Base-by-base conservation (phyloP, 2,329 filamentous ascomycete species). In the Fusarium heterosporum region DNA sequence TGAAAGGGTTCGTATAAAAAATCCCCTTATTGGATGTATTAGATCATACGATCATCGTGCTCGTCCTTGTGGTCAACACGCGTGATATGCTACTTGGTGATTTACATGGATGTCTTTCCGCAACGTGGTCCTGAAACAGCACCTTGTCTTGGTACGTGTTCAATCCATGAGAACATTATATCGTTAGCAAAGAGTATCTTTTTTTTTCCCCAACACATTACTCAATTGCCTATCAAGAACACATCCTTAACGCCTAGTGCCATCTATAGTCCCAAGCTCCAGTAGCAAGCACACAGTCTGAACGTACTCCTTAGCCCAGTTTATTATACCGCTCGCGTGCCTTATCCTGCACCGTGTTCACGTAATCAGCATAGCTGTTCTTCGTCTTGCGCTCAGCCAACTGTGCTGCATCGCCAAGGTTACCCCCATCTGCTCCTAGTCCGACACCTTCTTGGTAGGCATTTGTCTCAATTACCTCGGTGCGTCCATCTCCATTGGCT, bases 361-460 rank as follows among this genome's bases (percentile, higher is more conserved):
- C 80, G 73, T 91, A 92, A 52, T 86, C 87, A 1, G 82, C 79
- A 68, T 89, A 90, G 38, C 79, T 83, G 38, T 85, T 84, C 72
- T 82, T 84, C 6, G 89, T 91, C 73, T 85, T 84, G 66, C 85
- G 81, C 63, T 85, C 84, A 25, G 89, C 89, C 72, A 90, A 82
- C 72, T 87, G 84, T 9, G 83, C 82, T 28, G 90, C 90, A 76
- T 92, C 89, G 13, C 90, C 90, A 36, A 90, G 77, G 72, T 89
- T 89, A n/a, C 88, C 85, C 1, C 89, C 89, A 71, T 89, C 85
- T 3, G 89, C 90, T 1, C 90, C 90, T 16, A 93, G 78, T 2
- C 90, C 90, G 2, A 91, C 90, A 17, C 90, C 90, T 16, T 88
- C 85, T 19, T 86, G 82, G 74, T 92, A 93, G 10, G 88, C 84